phyloP scores from a whole-genome alignment of 2,329 filamentous ascomycete species.

The Pseudopyricularia cyperi region DNA sequence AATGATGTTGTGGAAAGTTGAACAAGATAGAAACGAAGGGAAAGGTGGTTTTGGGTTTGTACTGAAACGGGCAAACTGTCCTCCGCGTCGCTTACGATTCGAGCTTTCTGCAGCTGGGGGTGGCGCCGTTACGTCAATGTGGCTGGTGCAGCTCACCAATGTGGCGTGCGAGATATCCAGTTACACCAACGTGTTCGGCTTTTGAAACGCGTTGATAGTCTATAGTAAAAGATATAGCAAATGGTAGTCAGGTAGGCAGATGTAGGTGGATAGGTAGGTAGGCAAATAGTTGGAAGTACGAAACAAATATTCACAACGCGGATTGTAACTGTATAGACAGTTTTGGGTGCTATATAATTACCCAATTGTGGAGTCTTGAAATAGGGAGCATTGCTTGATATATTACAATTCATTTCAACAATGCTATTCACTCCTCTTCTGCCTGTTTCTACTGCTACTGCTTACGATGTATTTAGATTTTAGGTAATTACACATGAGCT shows the following conservation, averaged over 20 bases:
- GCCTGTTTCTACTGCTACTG: too few relatives aligned
- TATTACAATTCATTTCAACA: not conserved
- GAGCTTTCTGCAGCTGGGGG: not conserved
- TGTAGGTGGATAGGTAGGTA: too few relatives aligned
- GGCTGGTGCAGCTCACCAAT: not conserved
- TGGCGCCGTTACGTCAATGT: not conserved
- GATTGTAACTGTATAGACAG: too few relatives aligned
- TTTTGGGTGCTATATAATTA: too few relatives aligned
- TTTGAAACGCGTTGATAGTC: not conserved
- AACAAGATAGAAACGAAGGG: not conserved
- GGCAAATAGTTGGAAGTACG: too few relatives aligned
- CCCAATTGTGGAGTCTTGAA: too few relatives aligned
- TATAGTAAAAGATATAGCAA: too few relatives aligned
- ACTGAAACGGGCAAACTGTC: not conserved
- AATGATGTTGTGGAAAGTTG: not conserved
- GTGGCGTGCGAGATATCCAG: not conserved
- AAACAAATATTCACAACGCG: too few relatives aligned
- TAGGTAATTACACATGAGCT: too few relatives aligned
- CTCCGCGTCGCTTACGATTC: not conserved
- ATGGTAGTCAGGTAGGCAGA: too few relatives aligned
- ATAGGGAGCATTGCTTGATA: not conserved
- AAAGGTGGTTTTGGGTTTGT: not conserved
- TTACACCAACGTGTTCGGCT: not conserved
- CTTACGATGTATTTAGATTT: too few relatives aligned
- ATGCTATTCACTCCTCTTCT: too few relatives aligned